phyloP scores from a whole-genome alignment of 1,284 basidiomycete species.

The Inonotus obliquus region DNA sequence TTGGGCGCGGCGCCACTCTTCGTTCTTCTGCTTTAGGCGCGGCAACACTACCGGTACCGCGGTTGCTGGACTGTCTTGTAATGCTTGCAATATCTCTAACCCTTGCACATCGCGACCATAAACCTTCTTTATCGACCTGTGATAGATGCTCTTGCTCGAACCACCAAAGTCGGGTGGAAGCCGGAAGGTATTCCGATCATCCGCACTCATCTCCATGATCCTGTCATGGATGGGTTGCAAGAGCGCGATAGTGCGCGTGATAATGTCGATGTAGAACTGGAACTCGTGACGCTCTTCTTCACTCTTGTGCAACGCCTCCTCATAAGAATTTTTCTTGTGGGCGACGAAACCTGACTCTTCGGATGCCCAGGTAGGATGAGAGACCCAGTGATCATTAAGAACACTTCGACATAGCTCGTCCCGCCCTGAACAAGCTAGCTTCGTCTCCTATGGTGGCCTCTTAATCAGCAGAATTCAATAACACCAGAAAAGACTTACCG shows the following conservation, averaged over 20 bases:
- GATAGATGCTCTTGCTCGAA: constrained; percentile 84
- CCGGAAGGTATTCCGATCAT: constrained; percentile 82
- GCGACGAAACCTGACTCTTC: constrained; percentile 93
- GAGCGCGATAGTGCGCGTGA: constrained; percentile 87
- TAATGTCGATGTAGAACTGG: constrained; percentile 93
- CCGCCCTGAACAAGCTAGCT: constrained; percentile 89
- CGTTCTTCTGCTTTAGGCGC: constrained; percentile 91
- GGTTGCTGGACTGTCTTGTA: constrained; percentile 90
- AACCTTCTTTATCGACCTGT: constrained; percentile 92
- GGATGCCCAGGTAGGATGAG: constrained; percentile 96
- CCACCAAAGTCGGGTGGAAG: constrained; percentile 90
- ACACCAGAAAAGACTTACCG: constrained; percentile 47
- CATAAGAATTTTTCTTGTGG: constrained; percentile 96
- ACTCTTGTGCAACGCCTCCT: constrained; percentile 93
- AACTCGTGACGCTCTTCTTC: constrained; percentile 99
- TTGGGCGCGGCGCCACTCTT: constrained; percentile 95
- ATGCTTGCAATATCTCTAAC: constrained; percentile 80
- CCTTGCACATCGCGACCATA: constrained; percentile 83
- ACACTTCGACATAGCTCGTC: constrained; percentile 96
- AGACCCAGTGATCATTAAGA: constrained; percentile 95
- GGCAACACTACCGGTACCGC: constrained; percentile 91
- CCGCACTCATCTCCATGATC: constrained; percentile 86
- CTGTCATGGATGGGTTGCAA: constrained; percentile 88
- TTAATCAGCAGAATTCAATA: constrained; percentile 3
- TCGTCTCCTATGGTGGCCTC: constrained; percentile 65